These are phyloP conservation scores for Coemansia sp. DNA, from an alignment of 192 early-diverging fungal genomes.

Conservation along the genomic window DNA sequence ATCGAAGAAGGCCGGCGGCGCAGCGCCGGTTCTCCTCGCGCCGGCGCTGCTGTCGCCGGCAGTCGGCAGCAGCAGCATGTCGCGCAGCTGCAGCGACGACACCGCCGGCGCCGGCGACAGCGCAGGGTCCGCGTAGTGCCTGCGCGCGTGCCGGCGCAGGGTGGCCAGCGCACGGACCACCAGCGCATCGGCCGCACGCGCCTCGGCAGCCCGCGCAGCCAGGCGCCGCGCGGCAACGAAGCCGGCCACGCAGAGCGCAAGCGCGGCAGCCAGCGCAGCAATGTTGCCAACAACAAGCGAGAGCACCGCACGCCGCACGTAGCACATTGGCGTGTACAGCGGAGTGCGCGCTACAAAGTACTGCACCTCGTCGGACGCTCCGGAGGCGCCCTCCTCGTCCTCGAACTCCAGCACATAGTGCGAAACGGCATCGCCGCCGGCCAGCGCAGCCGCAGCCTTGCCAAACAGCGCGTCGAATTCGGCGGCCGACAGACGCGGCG, in stretches of 20 bases:
- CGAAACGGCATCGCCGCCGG: constrained; percentile 9
- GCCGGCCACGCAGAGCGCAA: constrained; percentile 16
- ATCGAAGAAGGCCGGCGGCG: constrained; percentile 30
- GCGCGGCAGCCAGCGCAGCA: constrained; percentile 10
- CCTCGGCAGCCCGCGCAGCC: constrained; percentile 38
- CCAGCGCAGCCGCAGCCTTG: constrained; percentile 26
- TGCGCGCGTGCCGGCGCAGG: constrained; percentile 57
- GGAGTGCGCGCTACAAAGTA: constrained; percentile 39
- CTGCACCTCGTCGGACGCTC: constrained; percentile 8
- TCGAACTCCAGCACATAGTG: constrained; percentile 29
- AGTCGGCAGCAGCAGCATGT: constrained; percentile 51
- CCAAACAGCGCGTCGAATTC: constrained; percentile 43
- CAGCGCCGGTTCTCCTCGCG: neutral
- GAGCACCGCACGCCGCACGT: constrained; percentile 23
- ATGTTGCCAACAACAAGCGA: constrained; percentile 32
- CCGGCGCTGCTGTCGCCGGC: neutral
- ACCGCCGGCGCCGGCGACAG: constrained; percentile 56
- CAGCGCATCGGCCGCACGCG: constrained; percentile 43
- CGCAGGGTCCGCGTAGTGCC: constrained; percentile 57
- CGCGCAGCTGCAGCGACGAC: constrained; percentile 60
- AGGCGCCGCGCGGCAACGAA: constrained; percentile 36
- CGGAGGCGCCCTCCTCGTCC: neutral
- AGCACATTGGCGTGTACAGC: constrained; percentile 30
- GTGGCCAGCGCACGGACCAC: constrained; percentile 46
- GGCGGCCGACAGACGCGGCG: constrained; percentile 26